Base-by-base conservation (phyloP, 371 early-diverging fungal genomes). In the Mortierella sp. region DNA sequence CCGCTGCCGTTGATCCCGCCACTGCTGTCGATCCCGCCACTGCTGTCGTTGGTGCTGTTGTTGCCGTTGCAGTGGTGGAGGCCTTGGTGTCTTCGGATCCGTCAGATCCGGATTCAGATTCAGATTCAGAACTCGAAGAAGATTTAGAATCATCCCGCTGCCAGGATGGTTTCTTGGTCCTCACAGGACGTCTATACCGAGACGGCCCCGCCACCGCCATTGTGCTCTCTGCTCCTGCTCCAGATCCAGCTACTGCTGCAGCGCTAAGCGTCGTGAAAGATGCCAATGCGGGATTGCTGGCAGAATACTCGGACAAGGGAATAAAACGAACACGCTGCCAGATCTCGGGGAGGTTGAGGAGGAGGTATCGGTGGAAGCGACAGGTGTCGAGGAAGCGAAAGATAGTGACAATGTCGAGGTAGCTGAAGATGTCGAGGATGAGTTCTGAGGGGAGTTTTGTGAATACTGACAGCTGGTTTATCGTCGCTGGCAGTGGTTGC, bases 341-440 rank as follows among this genome's bases (percentile, higher is more conserved):
- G 44, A 81, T 60, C 29, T 68, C 85, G 24, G 85, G 85, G 58
- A 85, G 27, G 44, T 76, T 75, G 38, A 85, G 58, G n/a, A 85
- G 79, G n/a, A 85, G 76, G 63, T 78, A 74, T 3, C 85, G 79
- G 44, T 85, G 85, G 56, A 79, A 81, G 1, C 82, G 72, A 27
- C 85, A 85, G 12, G 85, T 85, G 49, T 85, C 85, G 35, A 85
- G 76, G 70, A 85, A 85, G 8, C 81, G 76, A 44, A 85, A 85
- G 65, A 85, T 77, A 60, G 85, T 68, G 68, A 85, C 51, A 41
- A 85, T 79, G 38, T 85, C 85, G 32, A 85, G 72, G 41, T 81
- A 76, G 54, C 71, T 70, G 44, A 85, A 81, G 38, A 85, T 76
- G 18, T 81, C 70, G 24, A 85, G 74, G n/a, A 81, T 35, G 7